These are phyloP conservation scores for Neurospora sp. DNA, from an alignment of 495 filamentous ascomycete genomes.

Conservation along the genomic window DNA sequence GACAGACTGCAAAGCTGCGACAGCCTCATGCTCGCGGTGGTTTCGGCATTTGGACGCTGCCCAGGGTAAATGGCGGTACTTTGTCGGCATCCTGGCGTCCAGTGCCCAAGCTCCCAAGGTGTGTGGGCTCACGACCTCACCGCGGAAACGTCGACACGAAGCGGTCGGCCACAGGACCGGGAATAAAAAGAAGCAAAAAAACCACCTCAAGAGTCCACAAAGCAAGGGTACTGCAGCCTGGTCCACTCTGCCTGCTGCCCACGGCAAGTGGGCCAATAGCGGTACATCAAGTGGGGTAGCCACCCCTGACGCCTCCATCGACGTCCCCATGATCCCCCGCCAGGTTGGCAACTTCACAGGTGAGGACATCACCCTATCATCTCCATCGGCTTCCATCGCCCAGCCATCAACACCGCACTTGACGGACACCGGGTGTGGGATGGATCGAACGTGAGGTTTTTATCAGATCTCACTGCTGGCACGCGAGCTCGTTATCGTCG, in stretches of 20 bases:
- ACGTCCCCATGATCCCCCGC: constrained; percentile 1
- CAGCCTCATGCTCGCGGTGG: neutral
- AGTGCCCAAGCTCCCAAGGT: constrained; percentile 1
- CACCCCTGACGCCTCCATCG: constrained; percentile 12
- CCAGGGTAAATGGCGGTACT: neutral
- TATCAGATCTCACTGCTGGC: constrained; percentile 2
- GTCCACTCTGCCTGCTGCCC: constrained; percentile 3
- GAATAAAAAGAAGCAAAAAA: constrained; percentile 8
- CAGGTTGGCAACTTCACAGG: constrained; percentile 1
- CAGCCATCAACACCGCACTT: neutral
- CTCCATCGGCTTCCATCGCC: neutral
- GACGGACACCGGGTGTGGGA: constrained; percentile 1
- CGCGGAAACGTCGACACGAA: constrained; percentile 2
- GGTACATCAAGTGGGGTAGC: constrained; percentile 9
- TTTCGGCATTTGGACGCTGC: neutral
- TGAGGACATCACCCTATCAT: neutral
- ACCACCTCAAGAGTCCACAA: neutral
- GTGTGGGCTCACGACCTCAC: neutral
- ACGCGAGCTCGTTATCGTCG: neutral
- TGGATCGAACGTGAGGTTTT: constrained; percentile 4
- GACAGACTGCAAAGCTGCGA: neutral
- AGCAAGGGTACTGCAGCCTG: constrained; percentile 6
- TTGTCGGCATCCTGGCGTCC: neutral
- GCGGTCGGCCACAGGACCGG: neutral
- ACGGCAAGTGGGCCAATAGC: constrained; percentile 10